Percentiles rank a stretch among this genome's conserved stretches.
phyloP scores from a whole-genome alignment of 2,329 filamentous ascomycete genomes.

The Xylaria hypoxylon region DNA sequence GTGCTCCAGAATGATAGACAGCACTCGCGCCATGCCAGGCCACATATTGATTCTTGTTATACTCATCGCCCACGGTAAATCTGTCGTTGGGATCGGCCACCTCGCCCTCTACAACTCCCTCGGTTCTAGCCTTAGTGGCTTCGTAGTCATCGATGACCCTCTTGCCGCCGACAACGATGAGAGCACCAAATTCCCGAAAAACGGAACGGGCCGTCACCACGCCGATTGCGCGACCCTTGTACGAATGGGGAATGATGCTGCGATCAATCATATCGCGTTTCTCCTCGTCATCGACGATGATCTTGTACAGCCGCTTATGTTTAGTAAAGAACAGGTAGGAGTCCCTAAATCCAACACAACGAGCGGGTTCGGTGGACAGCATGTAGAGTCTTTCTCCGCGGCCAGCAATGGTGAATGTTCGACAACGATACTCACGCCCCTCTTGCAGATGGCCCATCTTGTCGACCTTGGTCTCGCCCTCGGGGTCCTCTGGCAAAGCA shows the following conservation, averaged over 20 bases:
- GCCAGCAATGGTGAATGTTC: slow-evolving; percentile 90
- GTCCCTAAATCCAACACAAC: slow-evolving; percentile 96
- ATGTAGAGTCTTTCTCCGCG: slow-evolving; percentile 92
- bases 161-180: slow-evolving; percentile 91
- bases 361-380: slow-evolving; percentile 96
- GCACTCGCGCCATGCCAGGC: slow-evolving; percentile 97
- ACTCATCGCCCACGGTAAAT: slow-evolving; percentile 81
- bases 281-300: slow-evolving; percentile 97
- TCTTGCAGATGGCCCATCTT: slow-evolving; percentile 85
- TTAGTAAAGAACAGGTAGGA: slow-evolving; percentile 99
- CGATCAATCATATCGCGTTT: slow-evolving; percentile 96
- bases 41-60: slow-evolving; percentile 99
- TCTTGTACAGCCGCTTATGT: slow-evolving; percentile 95
- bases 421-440: slow-evolving; percentile 91
- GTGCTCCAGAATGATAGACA: slow-evolving; percentile 88
- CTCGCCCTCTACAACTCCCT: slow-evolving; percentile 87
- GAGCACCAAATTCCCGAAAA: slow-evolving; percentile 94
- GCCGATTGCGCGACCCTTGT: slow-evolving; percentile 97
- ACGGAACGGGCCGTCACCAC: slow-evolving; percentile 97
- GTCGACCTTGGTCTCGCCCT: slow-evolving; percentile 94
- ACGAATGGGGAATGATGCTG: slow-evolving; percentile 95
- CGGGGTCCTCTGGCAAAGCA: slow-evolving; percentile 84
- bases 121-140: slow-evolving; percentile 76
- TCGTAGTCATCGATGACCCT: slow-evolving; percentile 92
- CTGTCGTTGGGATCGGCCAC: slow-evolving; percentile 90